Percentiles rank a stretch among this genome's conserved stretches.
Evolutionary conservation across 1,139 yeast genomes (phyloP).

Genomic region (Blastobotrys elegans): DNA sequence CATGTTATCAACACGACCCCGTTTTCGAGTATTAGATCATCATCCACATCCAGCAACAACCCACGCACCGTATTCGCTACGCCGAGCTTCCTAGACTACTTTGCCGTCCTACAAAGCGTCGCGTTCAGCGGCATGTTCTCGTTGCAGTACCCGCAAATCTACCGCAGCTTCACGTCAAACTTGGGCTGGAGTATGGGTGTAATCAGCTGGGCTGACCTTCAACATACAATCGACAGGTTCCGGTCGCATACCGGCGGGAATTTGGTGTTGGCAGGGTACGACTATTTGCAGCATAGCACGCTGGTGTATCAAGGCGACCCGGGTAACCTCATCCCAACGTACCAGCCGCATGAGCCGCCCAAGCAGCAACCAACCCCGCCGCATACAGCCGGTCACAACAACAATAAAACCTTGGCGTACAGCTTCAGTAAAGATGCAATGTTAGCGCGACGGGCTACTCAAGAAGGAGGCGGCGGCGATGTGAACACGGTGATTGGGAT

Average conservation of each 20-base stretch:
- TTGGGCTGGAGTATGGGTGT: constrained; percentile 34
- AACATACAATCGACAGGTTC: constrained; percentile 29
- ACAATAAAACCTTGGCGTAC: background rate
- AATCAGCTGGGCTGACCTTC: constrained; percentile 32
- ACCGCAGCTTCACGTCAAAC: constrained; percentile 31
- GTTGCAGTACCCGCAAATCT: constrained; percentile 32
- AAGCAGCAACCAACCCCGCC: background rate
- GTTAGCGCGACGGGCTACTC: background rate
- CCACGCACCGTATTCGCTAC: background rate
- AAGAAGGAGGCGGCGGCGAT: background rate
- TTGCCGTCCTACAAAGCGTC: constrained; percentile 29
- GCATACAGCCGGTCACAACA: background rate
- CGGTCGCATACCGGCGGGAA: constrained; percentile 33
- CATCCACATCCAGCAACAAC: background rate
- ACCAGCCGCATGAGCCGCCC: background rate
- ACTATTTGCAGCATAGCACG: background rate
- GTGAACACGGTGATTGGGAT: constrained; percentile 24
- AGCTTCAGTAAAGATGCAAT: background rate
- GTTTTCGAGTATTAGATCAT: too few relatives aligned
- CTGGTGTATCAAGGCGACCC: background rate
- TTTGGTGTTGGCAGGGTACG: constrained; percentile 10
- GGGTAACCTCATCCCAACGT: background rate
- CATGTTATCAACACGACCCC: background rate
- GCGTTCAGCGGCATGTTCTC: constrained; percentile 35
- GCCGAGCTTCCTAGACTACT: constrained; percentile 18